Conservation (phyloP, 2,329 filamentous ascomycete genomes). For the Alternaria burnsii region DNA sequence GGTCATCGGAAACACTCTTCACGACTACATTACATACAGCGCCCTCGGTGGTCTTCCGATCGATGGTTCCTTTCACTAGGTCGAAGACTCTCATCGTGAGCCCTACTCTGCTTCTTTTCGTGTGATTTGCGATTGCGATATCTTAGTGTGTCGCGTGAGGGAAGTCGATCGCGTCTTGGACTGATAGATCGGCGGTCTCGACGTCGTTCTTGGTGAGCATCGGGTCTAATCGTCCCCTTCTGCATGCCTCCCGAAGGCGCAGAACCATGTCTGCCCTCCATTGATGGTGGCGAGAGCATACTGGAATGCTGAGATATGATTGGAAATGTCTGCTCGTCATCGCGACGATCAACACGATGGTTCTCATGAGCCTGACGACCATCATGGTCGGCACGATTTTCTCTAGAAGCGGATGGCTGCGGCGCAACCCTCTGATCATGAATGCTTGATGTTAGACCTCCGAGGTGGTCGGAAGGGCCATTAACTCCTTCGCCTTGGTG, state of each 20-base stretch:
- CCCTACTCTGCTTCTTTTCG: not conserved
- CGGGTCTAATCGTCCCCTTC: fast-evolving
- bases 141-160: not conserved
- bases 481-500: not conserved
- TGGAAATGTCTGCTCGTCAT: not conserved
- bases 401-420: not conserved
- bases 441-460: not conserved
- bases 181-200: not conserved
- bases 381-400: not conserved
- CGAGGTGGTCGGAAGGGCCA: not conserved
- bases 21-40: not conserved
- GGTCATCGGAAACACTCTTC: not conserved
- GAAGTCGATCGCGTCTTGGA: not conserved
- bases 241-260: not conserved
- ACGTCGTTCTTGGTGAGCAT: not conserved
- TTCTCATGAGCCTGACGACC: not conserved
- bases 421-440: not conserved
- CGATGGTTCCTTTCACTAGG: not conserved
- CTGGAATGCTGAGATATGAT: not conserved
- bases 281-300: not conserved
- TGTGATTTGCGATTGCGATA: not conserved
- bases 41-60: not conserved
- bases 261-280: not conserved
- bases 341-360: not conserved
- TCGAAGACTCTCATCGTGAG: not conserved